A percentile compares a stretch with the other conserved stretches of the same genome.
Evolutionary conservation across 2,329 filamentous ascomycete genomes (phyloP).

Genomic region (Aspergillus fischeri): DNA sequence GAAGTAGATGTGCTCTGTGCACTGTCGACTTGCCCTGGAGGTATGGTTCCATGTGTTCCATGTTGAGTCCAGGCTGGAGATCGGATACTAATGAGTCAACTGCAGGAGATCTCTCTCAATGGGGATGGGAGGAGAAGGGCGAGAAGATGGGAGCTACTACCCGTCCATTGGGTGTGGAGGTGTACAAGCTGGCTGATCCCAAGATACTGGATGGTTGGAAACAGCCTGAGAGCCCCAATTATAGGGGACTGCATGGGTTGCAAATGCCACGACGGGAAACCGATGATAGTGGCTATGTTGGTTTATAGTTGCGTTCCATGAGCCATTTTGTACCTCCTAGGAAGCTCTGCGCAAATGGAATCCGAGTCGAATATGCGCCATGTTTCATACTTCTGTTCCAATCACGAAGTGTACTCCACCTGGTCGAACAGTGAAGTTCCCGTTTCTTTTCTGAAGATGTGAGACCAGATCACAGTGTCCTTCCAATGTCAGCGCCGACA

Average conservation of each 20-base stretch:
- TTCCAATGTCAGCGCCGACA: too few species aligned
- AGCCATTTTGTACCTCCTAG: too few species aligned
- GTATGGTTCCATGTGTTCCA: conserved; percentile 16
- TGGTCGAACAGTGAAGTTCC: too few species aligned
- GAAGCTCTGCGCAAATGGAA: too few species aligned
- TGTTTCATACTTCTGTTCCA: too few species aligned
- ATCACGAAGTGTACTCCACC: too few species aligned
- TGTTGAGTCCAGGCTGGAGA: neutral
- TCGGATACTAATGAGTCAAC: conserved; percentile 11
- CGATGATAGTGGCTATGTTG: conserved; percentile 23
- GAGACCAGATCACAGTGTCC: too few species aligned
- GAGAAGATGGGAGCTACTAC: conserved; percentile 62
- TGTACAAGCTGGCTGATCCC: conserved; percentile 60
- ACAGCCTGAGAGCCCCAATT: conserved; percentile 55
- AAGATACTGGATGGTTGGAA: conserved; percentile 60
- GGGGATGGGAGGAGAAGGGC: conserved; percentile 66
- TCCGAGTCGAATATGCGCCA: too few species aligned
- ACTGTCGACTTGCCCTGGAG: conserved; percentile 69
- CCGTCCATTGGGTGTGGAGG: conserved; percentile 70
- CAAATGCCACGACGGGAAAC: conserved; percentile 40
- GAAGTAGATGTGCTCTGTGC: conserved; percentile 70
- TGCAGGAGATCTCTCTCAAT: conserved; percentile 66
- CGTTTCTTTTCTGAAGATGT: too few species aligned
- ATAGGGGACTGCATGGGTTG: conserved; percentile 65
- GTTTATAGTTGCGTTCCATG: conserved; percentile 15